A percentile compares a stretch with the other conserved stretches of the same genome.
Conservation (phyloP, 2,329 filamentous ascomycete genomes). For the Purpureocillium lavendulum region DNA sequence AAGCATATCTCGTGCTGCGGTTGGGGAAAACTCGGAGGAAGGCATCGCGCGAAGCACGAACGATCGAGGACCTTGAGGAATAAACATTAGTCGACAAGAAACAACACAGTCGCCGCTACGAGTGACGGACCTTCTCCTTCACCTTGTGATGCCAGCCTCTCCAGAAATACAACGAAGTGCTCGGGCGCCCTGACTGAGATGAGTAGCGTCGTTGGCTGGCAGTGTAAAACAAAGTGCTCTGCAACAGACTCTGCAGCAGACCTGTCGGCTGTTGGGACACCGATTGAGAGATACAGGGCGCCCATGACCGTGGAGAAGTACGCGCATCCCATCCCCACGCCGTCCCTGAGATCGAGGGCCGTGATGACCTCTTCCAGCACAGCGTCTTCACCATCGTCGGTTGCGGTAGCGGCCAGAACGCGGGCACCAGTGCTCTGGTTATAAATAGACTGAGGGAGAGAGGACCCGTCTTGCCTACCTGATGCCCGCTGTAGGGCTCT, state of each 20-base stretch:
- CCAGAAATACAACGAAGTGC: slow-evolving; percentile 21
- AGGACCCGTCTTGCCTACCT: too few species aligned
- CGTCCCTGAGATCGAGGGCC: slow-evolving; percentile 67
- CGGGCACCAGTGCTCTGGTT: too few species aligned
- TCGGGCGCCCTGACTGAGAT: slow-evolving; percentile 39
- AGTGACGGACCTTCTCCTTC: not conserved
- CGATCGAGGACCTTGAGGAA: slow-evolving; percentile 1
- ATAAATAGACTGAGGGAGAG: too few species aligned
- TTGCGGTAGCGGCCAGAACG: too few species aligned
- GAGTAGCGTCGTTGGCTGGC: slow-evolving; percentile 47
- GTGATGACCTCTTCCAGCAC: slow-evolving; percentile 56
- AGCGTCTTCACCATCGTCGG: not conserved
- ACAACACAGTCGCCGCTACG: not conserved
- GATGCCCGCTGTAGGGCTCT: too few species aligned
- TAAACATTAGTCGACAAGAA: too few species aligned
- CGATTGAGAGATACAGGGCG: slow-evolving; percentile 67
- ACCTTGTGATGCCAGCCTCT: slow-evolving; percentile 11
- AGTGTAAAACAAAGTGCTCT: slow-evolving; percentile 49
- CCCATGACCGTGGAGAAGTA: slow-evolving; percentile 70
- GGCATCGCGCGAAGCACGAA: slow-evolving; percentile 56
- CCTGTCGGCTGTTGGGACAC: slow-evolving; percentile 60
- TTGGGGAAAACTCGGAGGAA: slow-evolving; percentile 63
- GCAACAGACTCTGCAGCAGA: slow-evolving; percentile 62
- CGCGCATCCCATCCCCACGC: slow-evolving; percentile 68
- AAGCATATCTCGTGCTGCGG: slow-evolving; percentile 58